These are phyloP conservation scores for Aureobasidium lini DNA, from an alignment of 2,329 filamentous ascomycete species.

Conservation along the genomic window DNA sequence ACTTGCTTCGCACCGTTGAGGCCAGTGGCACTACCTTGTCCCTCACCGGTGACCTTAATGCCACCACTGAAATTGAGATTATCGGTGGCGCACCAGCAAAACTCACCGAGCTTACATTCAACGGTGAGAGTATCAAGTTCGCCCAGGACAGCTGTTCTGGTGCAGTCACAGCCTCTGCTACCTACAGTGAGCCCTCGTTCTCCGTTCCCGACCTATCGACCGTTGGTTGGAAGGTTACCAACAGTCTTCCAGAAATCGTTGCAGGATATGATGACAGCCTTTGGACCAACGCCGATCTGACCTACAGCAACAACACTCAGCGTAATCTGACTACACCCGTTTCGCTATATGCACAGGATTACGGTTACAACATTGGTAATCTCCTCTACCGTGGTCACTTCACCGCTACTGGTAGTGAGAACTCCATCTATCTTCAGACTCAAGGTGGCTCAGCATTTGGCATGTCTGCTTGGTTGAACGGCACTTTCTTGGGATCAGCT, in stretches of 20 bases:
- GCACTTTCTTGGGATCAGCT: constrained; percentile 57
- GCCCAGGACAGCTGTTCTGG: constrained; percentile 19
- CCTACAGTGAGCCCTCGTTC: constrained; percentile 46
- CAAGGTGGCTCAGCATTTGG: constrained; percentile 63
- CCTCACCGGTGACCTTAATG: constrained; percentile 65
- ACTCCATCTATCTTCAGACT: constrained; percentile 47
- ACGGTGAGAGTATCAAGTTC: constrained; percentile 40
- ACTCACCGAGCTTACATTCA: constrained; percentile 54
- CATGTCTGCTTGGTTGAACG: constrained; percentile 58
- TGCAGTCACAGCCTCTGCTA: constrained; percentile 44
- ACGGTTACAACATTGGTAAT: constrained; percentile 64
- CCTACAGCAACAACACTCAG: constrained; percentile 53
- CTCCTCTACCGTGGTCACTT: constrained; percentile 67
- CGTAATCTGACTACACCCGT: constrained; percentile 53
- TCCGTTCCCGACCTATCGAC: constrained; percentile 50
- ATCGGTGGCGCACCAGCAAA: constrained; percentile 51
- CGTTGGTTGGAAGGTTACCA: constrained; percentile 56
- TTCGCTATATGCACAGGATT: constrained; percentile 60
- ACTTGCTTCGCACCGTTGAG: constrained; percentile 55
- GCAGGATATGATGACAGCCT: constrained; percentile 58
- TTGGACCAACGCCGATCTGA: constrained; percentile 56
- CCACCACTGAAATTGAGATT: constrained; percentile 59
- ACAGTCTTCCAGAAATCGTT: constrained; percentile 63
- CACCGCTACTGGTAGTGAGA: constrained; percentile 53
- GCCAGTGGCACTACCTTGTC: constrained; percentile 50